Evolutionary conservation across 2,329 filamentous ascomycete species (phyloP).

Genomic region (Phoma sp.): DNA sequence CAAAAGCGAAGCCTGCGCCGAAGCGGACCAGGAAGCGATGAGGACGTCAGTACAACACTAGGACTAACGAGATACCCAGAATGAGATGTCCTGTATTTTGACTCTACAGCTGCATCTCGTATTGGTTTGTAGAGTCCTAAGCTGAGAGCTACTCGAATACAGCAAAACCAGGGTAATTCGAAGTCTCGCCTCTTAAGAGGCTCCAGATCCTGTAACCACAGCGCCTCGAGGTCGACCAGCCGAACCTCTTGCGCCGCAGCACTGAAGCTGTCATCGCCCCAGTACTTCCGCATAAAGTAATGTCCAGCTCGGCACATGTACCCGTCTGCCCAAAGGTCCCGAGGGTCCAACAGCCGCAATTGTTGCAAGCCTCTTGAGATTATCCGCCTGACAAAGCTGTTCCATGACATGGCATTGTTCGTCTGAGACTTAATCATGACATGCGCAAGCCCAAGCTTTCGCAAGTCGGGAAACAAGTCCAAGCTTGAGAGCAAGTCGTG

Average conservation of each 20-base stretch:
- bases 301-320: background rate
- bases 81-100: background rate
- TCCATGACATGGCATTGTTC: background rate
- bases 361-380: background rate
- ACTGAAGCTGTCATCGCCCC: background rate
- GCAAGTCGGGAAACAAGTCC: background rate
- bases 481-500: background rate
- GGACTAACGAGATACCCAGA: conserved; percentile 8
- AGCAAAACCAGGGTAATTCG: conserved; percentile 8
- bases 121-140: background rate
- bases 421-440: conserved; percentile 1
- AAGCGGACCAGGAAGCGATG: conserved; percentile 41
- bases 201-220: background rate
- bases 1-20: conserved; percentile 31
- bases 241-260: conserved; percentile 1
- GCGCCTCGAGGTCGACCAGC: conserved; percentile 1
- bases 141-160: background rate
- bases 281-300: background rate
- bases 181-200: conserved; percentile 1
- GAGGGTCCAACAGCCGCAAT: conserved; percentile 10
- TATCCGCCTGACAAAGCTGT: background rate
- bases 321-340: background rate
- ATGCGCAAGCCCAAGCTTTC: conserved; percentile 6
- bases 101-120: background rate
- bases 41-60: background rate